A percentile compares a stretch with the other conserved stretches of the same genome.
These are phyloP conservation scores for Termitomyces sp. DNA, from an alignment of 768 basidiomycete genomes.

Conservation along the genomic window DNA sequence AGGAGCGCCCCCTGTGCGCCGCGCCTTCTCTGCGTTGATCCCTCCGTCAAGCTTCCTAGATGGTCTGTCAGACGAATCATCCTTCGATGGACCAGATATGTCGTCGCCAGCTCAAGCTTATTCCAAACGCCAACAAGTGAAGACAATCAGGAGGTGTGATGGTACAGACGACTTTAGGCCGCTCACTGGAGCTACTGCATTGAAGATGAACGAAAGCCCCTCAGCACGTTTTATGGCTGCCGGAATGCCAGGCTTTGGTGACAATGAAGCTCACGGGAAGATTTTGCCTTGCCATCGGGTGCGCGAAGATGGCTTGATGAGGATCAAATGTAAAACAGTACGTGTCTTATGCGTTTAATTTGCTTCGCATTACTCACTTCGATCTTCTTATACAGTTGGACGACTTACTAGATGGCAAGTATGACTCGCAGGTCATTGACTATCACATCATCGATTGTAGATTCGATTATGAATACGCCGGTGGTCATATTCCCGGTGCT, in stretches of 20 bases:
- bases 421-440: constrained; percentile 55
- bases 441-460: constrained; percentile 93
- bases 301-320: constrained; percentile 92
- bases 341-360: constrained; percentile 23
- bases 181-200: constrained; percentile 61
- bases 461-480: constrained; percentile 94
- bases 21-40: constrained; percentile 75
- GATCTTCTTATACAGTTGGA: constrained; percentile 55
- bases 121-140: constrained; percentile 70
- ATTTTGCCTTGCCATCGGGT: constrained; percentile 92
- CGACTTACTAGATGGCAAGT: constrained; percentile 72
- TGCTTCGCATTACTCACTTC: constrained; percentile 10
- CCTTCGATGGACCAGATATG: constrained; percentile 67
- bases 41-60: constrained; percentile 54
- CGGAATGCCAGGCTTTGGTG: constrained; percentile 84
- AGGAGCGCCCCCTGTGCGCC: constrained; percentile 51
- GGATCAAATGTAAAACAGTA: constrained; percentile 80
- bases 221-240: constrained; percentile 51
- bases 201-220: constrained; percentile 53
- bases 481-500: constrained; percentile 91
- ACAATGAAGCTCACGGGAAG: constrained; percentile 91
- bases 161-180: constrained; percentile 81
- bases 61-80: constrained; percentile 46
- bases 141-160: constrained; percentile 75
- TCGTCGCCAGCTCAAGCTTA: constrained; percentile 83